A percentile compares a stretch with the other conserved stretches of the same genome.
Conservation (phyloP, 78 protist genomes). For the Protostelium mycophagum region DNA sequence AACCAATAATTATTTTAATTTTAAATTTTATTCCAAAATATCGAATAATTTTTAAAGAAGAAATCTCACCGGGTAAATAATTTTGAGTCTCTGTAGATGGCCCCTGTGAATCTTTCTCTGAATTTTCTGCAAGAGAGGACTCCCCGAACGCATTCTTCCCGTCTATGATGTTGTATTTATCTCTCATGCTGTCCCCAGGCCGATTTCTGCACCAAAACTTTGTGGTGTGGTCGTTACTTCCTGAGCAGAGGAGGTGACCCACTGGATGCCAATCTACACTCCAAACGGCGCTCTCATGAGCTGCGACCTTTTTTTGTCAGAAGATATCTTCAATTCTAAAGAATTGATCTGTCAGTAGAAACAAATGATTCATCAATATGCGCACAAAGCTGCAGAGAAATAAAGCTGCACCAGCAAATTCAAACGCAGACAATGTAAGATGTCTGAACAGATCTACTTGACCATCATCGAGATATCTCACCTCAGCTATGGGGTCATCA, state of each 20-base stretch:
- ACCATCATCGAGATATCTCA: too few relatives aligned
- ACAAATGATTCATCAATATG: too few relatives aligned
- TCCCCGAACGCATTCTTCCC: neutral
- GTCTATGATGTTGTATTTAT: conserved; percentile 42
- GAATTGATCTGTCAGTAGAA: too few relatives aligned
- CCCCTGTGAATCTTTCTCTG: neutral
- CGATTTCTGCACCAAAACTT: conserved; percentile 85
- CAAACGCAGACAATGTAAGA: too few relatives aligned
- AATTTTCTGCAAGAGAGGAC: neutral
- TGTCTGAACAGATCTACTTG: too few relatives aligned
- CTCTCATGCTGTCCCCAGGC: conserved; percentile 69
- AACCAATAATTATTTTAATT: too few relatives aligned
- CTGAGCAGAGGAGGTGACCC: conserved; percentile 84
- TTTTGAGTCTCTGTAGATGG: neutral
- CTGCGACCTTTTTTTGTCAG: conserved; percentile 18
- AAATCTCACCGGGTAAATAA: neutral
- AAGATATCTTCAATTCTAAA: too few relatives aligned
- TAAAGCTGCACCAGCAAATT: too few relatives aligned
- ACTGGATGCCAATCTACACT: conserved; percentile 92
- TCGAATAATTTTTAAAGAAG: too few relatives aligned
- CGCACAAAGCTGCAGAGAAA: too few relatives aligned
- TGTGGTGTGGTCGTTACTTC: conserved; percentile 68
- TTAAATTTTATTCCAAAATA: too few relatives aligned
- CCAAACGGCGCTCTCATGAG: conserved; percentile 82
- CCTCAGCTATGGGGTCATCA: conserved; percentile 58